Evolutionary conservation across 2,329 filamentous ascomycete genomes (phyloP), one percentile per base, ranked within the genome.

Genomic region (Epichloe gansuensis): DNA sequence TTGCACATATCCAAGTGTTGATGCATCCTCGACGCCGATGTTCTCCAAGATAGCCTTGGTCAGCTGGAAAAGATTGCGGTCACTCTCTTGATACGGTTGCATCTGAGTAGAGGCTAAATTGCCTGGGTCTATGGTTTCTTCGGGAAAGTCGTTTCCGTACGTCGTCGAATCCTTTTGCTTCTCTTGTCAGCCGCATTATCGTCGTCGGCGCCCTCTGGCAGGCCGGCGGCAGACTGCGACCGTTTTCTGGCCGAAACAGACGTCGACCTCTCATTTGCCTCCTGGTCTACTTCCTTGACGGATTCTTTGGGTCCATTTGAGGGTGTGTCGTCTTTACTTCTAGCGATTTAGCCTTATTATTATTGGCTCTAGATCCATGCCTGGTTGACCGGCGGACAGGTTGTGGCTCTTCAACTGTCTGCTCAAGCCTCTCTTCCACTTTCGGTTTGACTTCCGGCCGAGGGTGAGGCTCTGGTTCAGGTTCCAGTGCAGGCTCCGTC

Each of bases 81-180:
- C 79, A 12, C 74, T 75, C 2, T 77, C 77, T 56, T 81, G 78
- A 47, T 74, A 77, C 2, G 76, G 74, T 57, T 78, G 74, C 4
- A 83, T 65, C 58, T 82, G 77, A 50, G 73, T 75, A 2, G 78
- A 75, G 50, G 76, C 72, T 28, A 76, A 67, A 1, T 72, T 73
- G 49, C 72, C 75, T 6, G 77, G 71, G 55, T 82, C 79, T 13
- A 75, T 63, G 0, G 68, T 65, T 48, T 81, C 80, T 38, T 78
- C 80, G 4, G 69, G 11, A 75, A 72, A 3, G 74, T 77, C 44
- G 84, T 81, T 39, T 71, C 69, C 5, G 55, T 58, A 49, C 68
- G 59, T 51, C 82, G 73, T 46, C 82, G 75, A 34, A 81, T 81
- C 48, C 83, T 72, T 61, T 86, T 86, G 64, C 81, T 85, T 53